Percentiles rank a stretch among this genome's conserved stretches.
Evolutionary conservation across 176 grass and related monocot species (phyloP).

Genomic region (Musa acuminata): DNA sequence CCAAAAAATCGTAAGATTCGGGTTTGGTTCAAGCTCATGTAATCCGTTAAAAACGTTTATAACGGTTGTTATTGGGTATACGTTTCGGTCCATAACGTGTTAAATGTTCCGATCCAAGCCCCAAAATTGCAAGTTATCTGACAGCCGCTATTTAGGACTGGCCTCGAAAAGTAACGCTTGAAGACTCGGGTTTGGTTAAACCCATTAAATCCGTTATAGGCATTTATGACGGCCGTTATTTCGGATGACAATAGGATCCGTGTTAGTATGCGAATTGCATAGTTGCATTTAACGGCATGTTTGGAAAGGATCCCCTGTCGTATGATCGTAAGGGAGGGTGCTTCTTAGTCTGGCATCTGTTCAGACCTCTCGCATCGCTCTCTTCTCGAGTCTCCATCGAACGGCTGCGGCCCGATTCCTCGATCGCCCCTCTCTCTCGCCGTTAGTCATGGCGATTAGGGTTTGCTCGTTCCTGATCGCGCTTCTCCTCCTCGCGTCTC

Average conservation of each 20-base stretch:
- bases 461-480: conserved; percentile 60
- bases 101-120: too few relatives aligned
- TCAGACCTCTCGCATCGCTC: neutral
- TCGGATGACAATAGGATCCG: neutral
- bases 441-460: conserved; percentile 60
- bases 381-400: neutral
- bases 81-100: too few relatives aligned
- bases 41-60: too few relatives aligned
- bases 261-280: too few relatives aligned
- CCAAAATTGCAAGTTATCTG: too few relatives aligned
- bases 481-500: conserved; percentile 57
- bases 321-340: neutral
- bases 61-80: too few relatives aligned
- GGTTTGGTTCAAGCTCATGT: too few relatives aligned
- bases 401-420: neutral
- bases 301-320: neutral
- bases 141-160: too few relatives aligned
- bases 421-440: neutral
- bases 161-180: too few relatives aligned
- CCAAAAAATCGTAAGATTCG: too few relatives aligned
- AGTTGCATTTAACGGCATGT: neutral
- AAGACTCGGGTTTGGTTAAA: too few relatives aligned
- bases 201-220: neutral
- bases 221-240: neutral
- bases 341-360: neutral